A percentile compares a stretch with the other conserved stretches of the same genome.
These are phyloP conservation scores for Pseudogymnoascus pannorum DNA, from an alignment of 2,329 filamentous ascomycete genomes.

Conservation along the genomic window DNA sequence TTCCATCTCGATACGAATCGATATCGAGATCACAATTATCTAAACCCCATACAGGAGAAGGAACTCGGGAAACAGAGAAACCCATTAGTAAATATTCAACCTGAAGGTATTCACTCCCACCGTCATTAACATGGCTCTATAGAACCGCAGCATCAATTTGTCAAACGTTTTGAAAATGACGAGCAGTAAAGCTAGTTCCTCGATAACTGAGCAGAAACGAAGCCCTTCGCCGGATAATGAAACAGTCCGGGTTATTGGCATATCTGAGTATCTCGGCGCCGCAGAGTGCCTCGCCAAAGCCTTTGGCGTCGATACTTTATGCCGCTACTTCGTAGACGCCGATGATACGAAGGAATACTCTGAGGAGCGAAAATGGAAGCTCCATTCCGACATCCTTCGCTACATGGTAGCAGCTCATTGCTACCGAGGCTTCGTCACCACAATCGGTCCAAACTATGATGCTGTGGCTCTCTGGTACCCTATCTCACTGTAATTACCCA, in stretches of 20 bases:
- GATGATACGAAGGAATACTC: constrained; percentile 57
- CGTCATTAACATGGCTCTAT: constrained; percentile 14
- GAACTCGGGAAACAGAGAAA: constrained; percentile 27
- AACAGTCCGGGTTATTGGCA: constrained; percentile 52
- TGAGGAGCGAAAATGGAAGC: constrained; percentile 63
- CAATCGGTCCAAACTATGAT: constrained; percentile 68
- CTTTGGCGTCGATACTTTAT: constrained; percentile 68
- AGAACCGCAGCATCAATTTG: constrained; percentile 32
- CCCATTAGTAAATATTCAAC: constrained; percentile 22
- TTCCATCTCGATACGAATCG: constrained; percentile 47
- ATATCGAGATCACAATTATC: constrained; percentile 50
- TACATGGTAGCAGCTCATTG: constrained; percentile 71
- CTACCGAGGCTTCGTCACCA: constrained; percentile 65
- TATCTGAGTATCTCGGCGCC: constrained; percentile 63
- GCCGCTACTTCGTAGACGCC: constrained; percentile 66
- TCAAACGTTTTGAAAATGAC: constrained; percentile 4
- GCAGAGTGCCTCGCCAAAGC: constrained; percentile 67
- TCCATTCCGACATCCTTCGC: constrained; percentile 70
- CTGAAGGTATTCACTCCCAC: neutral
- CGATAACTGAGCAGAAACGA: constrained; percentile 26
- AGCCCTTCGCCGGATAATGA: constrained; percentile 23
- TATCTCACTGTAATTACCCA: neutral
- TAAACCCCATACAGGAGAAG: constrained; percentile 47
- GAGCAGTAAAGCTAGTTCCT: constrained; percentile 9
- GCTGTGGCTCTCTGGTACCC: constrained; percentile 71